phyloP scores from a whole-genome alignment of 139 green algal species.

The Chlamydomonas incerta region DNA sequence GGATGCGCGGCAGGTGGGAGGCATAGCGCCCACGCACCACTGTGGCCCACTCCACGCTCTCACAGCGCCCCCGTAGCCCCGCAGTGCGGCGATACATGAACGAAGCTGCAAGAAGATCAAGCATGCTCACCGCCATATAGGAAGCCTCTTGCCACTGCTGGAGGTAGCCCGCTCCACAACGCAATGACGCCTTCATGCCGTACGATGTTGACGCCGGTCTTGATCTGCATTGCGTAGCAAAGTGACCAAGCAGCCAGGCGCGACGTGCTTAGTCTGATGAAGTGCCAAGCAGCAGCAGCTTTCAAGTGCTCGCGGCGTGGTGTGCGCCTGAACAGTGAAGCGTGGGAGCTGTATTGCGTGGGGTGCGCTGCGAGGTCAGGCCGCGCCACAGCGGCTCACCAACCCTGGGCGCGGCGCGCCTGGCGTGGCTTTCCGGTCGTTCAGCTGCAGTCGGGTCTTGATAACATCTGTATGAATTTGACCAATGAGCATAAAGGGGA shows the following conservation, averaged over 20 bases:
- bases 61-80: no score
- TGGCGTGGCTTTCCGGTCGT: background rate
- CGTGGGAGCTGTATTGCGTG: no score
- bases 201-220: conserved; percentile 44
- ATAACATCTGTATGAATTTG: conserved; percentile 38
- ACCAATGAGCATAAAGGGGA: background rate
- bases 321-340: background rate
- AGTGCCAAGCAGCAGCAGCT: no score
- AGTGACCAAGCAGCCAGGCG: no score
- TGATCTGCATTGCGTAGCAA: conserved; percentile 18
- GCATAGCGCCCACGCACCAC: no score
- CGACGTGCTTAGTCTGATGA: no score
- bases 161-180: conserved; percentile 68
- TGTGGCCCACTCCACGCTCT: no score
- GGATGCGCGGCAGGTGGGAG: background rate
- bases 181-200: conserved; percentile 60
- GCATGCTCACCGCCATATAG: conserved; percentile 68
- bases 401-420: background rate
- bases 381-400: conserved; percentile 18
- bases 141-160: conserved; percentile 70
- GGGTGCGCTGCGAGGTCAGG: background rate
- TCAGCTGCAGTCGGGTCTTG: conserved; percentile 50
- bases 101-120: no score
- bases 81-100: no score
- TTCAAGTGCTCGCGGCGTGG: no score